phyloP scores from a whole-genome alignment of 75 land plant species.

The Azolla pinnata region DNA sequence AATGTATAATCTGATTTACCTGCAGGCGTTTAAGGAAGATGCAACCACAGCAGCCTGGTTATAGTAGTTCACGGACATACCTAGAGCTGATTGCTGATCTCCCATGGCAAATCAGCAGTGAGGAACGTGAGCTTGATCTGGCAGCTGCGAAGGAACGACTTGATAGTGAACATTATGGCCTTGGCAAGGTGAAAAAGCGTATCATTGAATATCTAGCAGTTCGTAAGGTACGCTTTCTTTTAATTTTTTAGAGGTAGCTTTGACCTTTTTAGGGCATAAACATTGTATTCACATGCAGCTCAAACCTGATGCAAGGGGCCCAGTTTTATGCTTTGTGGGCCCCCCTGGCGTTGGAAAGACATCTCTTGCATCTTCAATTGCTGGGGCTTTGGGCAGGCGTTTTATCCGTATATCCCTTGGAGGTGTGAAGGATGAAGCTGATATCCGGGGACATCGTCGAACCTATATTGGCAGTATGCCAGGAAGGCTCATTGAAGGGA shows the following conservation, averaged over 20 bases:
- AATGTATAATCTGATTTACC: not conserved
- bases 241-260: not conserved
- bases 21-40: conserved; percentile 83
- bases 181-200: conserved; percentile 82
- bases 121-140: conserved; percentile 75
- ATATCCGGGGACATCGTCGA: conserved; percentile 93
- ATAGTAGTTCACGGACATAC: conserved; percentile 79
- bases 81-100: conserved; percentile 90
- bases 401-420: conserved; percentile 90
- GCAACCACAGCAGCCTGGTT: conserved; percentile 99
- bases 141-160: conserved; percentile 86
- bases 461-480: conserved; percentile 99
- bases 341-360: conserved; percentile 99
- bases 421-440: conserved; percentile 99
- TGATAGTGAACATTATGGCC: conserved; percentile 87
- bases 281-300: conserved; percentile 44
- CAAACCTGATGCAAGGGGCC: conserved; percentile 97
- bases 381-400: conserved; percentile 78
- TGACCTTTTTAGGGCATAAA: not conserved
- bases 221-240: conserved; percentile 61
- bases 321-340: conserved; percentile 93
- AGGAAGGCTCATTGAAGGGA: conserved; percentile 94
- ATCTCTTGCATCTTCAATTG: conserved; percentile 96
- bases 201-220: conserved; percentile 98
- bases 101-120: conserved; percentile 87